phyloP scores from a whole-genome alignment of 768 basidiomycete species.

The Xerocomus spinulosus region DNA sequence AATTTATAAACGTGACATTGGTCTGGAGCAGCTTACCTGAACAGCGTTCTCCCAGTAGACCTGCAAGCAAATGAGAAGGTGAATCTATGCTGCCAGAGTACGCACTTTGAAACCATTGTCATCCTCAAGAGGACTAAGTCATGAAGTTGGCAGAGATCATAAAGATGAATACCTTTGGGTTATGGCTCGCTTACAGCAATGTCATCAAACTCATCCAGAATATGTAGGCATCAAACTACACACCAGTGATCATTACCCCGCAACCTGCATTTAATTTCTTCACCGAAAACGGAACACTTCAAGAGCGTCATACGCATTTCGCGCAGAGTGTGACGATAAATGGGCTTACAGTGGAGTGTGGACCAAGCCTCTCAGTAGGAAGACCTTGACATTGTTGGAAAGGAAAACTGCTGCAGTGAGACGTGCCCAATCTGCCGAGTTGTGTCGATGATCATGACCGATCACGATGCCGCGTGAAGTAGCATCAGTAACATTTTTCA shows the following conservation, averaged over 20 bases:
- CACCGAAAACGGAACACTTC: slow-evolving; percentile 79
- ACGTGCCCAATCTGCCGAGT: slow-evolving; percentile 73
- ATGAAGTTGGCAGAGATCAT: background rate
- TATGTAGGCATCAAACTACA: slow-evolving; percentile 9
- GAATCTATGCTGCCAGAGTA: background rate
- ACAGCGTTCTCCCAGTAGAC: slow-evolving; percentile 90
- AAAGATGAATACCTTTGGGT: slow-evolving; percentile 63
- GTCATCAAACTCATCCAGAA: background rate
- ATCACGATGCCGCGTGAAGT: slow-evolving; percentile 66
- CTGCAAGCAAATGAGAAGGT: slow-evolving; percentile 32
- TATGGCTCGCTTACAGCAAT: slow-evolving; percentile 63
- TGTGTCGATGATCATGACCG: slow-evolving; percentile 81
- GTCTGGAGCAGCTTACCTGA: slow-evolving; percentile 44
- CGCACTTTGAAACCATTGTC: slow-evolving; percentile 86
- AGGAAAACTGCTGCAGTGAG: slow-evolving; percentile 72
- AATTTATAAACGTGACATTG: background rate
- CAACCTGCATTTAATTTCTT: slow-evolving; percentile 64
- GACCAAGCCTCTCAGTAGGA: slow-evolving; percentile 63
- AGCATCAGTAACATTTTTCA: slow-evolving; percentile 50
- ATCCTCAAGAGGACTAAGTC: slow-evolving; percentile 38
- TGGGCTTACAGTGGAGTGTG: slow-evolving; percentile 71
- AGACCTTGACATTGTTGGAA: slow-evolving; percentile 59
- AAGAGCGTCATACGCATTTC: background rate
- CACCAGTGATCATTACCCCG: slow-evolving; percentile 89
- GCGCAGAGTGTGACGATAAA: background rate